These are phyloP conservation scores for Gypsophila paniculata DNA, from an alignment of 179 eudicot species.

Conservation along the genomic window DNA sequence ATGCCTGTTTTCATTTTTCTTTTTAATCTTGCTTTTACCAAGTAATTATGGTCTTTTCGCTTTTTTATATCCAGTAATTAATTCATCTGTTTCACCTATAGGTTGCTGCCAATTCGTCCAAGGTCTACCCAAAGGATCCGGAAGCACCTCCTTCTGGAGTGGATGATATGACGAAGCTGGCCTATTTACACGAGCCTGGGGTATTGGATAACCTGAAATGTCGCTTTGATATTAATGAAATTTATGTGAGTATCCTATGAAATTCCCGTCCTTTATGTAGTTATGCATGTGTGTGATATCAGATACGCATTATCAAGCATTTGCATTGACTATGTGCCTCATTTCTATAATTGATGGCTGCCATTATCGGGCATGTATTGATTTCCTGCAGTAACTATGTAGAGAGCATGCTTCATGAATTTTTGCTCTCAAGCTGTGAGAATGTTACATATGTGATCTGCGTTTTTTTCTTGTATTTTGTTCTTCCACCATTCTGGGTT, in stretches of 20 bases:
- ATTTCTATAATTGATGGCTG: not conserved
- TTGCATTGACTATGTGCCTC: not conserved
- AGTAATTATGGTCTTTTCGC: too few species aligned
- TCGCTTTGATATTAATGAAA: slow-evolving; percentile 77
- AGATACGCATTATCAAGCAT: not conserved
- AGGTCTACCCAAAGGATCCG: slow-evolving; percentile 65
- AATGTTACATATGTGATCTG: not conserved
- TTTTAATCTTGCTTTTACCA: not conserved
- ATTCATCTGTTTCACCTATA: slow-evolving; percentile 22
- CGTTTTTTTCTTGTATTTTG: not conserved
- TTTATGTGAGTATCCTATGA: slow-evolving; percentile 57
- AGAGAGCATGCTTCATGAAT: not conserved
- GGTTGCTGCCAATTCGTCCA: slow-evolving; percentile 50
- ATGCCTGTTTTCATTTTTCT: too few species aligned
- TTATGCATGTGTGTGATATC: not conserved
- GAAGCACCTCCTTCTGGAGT: slow-evolving; percentile 78
- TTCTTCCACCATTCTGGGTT: not conserved
- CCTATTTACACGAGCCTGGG: slow-evolving; percentile 95
- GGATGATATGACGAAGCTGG: slow-evolving; percentile 93
- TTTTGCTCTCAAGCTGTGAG: not conserved
- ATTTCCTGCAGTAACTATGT: not conserved
- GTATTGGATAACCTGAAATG: slow-evolving; percentile 74
- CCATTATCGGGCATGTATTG: slow-evolving; percentile 1
- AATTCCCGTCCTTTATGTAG: slow-evolving; percentile 9
- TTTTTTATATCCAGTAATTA: too few species aligned